Conservation (phyloP, 805 yeast genomes). For the Saccharomycopsis javanensis region DNA sequence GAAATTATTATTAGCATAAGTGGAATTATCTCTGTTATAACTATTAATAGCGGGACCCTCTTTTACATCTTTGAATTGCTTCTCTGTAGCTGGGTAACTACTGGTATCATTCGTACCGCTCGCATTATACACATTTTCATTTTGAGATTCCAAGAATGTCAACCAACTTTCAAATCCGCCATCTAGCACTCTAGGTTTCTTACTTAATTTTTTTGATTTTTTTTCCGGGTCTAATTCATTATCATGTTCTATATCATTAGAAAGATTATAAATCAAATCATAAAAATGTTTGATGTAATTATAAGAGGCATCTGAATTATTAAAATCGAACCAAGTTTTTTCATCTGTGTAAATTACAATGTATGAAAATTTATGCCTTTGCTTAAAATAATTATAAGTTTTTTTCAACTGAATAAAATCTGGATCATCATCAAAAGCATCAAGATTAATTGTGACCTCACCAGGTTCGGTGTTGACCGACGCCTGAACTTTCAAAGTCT, state of each 20-base stretch:
- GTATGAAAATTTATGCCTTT: slow-evolving; percentile 16
- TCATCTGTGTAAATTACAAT: slow-evolving; percentile 17
- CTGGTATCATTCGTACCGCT: background rate
- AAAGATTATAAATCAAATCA: slow-evolving; percentile 7
- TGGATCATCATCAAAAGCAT: slow-evolving; percentile 10
- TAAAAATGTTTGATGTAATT: slow-evolving; percentile 15
- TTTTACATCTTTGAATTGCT: background rate
- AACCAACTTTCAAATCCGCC: slow-evolving; percentile 18
- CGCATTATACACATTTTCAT: background rate
- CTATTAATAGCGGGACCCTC: background rate
- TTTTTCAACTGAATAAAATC: slow-evolving; percentile 14
- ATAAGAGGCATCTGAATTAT: slow-evolving; percentile 6
- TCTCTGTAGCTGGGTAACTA: background rate
- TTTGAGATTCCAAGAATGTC: slow-evolving; percentile 9
- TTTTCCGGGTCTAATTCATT: slow-evolving; percentile 4
- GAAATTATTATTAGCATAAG: background rate
- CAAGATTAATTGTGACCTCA: background rate
- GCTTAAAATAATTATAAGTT: slow-evolving; percentile 16
- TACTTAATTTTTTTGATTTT: slow-evolving; percentile 5
- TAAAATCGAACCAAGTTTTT: slow-evolving; percentile 14
- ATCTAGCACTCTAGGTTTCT: slow-evolving; percentile 11
- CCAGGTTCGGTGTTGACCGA: slow-evolving; percentile 1
- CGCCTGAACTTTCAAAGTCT: slow-evolving; percentile 6
- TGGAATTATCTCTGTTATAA: background rate
- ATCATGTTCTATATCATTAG: background rate